phyloP scores from a whole-genome alignment of 495 filamentous ascomycete genomes.

The Cercophora sp. region DNA sequence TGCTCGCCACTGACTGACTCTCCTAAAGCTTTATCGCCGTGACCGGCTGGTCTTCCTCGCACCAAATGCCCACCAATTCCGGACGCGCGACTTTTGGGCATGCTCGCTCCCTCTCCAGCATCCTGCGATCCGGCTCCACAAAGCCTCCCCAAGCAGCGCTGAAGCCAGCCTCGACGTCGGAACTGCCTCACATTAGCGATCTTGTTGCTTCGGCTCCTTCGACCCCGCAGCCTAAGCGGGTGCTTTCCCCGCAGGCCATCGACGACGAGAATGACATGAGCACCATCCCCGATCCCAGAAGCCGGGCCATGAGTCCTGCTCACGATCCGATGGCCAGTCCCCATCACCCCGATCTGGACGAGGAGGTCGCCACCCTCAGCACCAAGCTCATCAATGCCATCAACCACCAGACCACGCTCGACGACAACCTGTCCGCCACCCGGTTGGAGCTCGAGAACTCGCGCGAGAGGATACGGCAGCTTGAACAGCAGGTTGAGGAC shows the following conservation, averaged over 20 bases:
- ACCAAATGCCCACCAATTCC: conserved; percentile 28
- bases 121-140: conserved; percentile 31
- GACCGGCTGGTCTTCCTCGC: conserved; percentile 49
- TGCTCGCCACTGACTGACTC: conserved; percentile 27
- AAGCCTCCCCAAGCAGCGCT: conserved; percentile 17
- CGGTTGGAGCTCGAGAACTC: conserved; percentile 80
- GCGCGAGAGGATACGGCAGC: conserved; percentile 58
- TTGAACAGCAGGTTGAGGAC: conserved; percentile 54
- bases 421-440: conserved; percentile 79
- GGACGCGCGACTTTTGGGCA: conserved; percentile 41
- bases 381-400: conserved; percentile 96
- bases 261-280: conserved; percentile 45
- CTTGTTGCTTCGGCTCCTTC: conserved; percentile 13
- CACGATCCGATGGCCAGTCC: conserved; percentile 20
- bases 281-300: conserved; percentile 48
- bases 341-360: conserved; percentile 72
- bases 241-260: conserved; percentile 26
- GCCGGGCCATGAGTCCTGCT: conserved; percentile 36
- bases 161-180: conserved; percentile 19
- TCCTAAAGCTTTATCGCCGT: conserved; percentile 46
- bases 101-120: conserved; percentile 46
- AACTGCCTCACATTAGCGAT: conserved; percentile 18
- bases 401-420: conserved; percentile 90
- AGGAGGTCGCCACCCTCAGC: conserved; percentile 85
- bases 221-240: conserved; percentile 30